phyloP scores from a whole-genome alignment of 108 stramenopile genomes.

The Epithemia pelagica region DNA sequence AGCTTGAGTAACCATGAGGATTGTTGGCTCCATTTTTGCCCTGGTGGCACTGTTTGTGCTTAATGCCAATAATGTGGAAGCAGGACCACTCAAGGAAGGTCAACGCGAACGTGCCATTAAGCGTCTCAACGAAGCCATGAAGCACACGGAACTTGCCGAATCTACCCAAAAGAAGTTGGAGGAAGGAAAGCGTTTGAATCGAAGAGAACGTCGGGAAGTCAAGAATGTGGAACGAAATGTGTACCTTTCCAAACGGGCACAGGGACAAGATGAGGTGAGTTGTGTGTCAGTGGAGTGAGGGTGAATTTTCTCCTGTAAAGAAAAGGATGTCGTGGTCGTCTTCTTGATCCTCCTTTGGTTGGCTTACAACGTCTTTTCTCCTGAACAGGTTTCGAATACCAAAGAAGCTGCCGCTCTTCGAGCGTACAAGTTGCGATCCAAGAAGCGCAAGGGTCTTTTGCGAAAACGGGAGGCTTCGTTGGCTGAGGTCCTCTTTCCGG shows the following conservation, averaged over 20 bases:
- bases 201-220: slow-evolving; percentile 24
- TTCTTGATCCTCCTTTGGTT: no score
- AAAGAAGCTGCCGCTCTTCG: slow-evolving; percentile 32
- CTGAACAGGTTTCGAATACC: slow-evolving; percentile 19
- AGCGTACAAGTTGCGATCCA: slow-evolving; percentile 46
- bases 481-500: slow-evolving; percentile 72
- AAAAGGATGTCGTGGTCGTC: slow-evolving; percentile 9
- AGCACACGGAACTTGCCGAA: background rate
- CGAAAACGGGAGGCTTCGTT: slow-evolving; percentile 44
- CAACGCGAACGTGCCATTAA: background rate
- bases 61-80: background rate
- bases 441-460: slow-evolving; percentile 65
- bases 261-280: slow-evolving; percentile 36
- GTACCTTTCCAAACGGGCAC: slow-evolving; percentile 23
- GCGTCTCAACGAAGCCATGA: background rate
- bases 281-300: no score
- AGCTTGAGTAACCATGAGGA: no score
- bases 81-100: background rate
- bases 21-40: background rate
- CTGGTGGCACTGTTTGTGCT: background rate
- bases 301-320: no score
- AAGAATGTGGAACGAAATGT: slow-evolving; percentile 17
- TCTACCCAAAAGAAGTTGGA: slow-evolving; percentile 32
- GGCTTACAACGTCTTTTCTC: background rate
- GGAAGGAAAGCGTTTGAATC: slow-evolving; percentile 19